A percentile compares a stretch with the other conserved stretches of the same genome.
Evolutionary conservation across 768 basidiomycete genomes (phyloP).

Genomic region (Strobilomyces dryophilus): DNA sequence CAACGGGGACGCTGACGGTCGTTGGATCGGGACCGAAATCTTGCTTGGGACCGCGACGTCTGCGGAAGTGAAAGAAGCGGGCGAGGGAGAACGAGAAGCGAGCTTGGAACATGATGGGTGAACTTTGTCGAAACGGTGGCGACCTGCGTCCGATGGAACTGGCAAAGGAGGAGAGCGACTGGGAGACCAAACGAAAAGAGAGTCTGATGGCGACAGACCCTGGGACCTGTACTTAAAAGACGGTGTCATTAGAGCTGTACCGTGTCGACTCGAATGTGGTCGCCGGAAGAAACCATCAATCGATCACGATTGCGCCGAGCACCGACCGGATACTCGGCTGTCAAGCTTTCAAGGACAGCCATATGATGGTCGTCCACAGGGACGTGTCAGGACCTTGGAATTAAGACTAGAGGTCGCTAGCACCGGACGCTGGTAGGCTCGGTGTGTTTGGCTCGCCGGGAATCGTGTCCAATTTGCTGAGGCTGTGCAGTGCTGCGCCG

Average conservation of each 20-base stretch:
- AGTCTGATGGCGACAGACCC: background rate
- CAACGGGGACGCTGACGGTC: background rate
- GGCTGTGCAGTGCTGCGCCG: too few species aligned
- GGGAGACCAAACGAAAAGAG: background rate
- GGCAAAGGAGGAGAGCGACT: background rate
- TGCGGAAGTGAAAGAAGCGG: slow-evolving; percentile 17
- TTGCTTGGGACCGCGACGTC: slow-evolving; percentile 6
- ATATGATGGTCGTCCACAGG: background rate
- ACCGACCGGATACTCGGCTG: background rate
- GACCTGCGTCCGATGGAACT: slow-evolving; percentile 13
- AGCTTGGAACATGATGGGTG: slow-evolving; percentile 10
- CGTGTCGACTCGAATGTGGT: background rate
- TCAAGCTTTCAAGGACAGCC: background rate
- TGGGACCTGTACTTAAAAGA: slow-evolving; percentile 3
- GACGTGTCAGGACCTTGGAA: background rate
- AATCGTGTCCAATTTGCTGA: too few species aligned
- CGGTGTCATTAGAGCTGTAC: slow-evolving; percentile 1
- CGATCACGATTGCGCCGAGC: background rate
- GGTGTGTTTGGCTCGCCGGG: background rate
- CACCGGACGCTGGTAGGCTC: background rate
- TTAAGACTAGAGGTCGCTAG: background rate
- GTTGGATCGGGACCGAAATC: background rate
- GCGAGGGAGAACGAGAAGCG: slow-evolving; percentile 14
- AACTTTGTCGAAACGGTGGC: background rate
- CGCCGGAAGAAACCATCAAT: background rate